Conservation (phyloP, 345 rosid species). For the Acer campestre region DNA sequence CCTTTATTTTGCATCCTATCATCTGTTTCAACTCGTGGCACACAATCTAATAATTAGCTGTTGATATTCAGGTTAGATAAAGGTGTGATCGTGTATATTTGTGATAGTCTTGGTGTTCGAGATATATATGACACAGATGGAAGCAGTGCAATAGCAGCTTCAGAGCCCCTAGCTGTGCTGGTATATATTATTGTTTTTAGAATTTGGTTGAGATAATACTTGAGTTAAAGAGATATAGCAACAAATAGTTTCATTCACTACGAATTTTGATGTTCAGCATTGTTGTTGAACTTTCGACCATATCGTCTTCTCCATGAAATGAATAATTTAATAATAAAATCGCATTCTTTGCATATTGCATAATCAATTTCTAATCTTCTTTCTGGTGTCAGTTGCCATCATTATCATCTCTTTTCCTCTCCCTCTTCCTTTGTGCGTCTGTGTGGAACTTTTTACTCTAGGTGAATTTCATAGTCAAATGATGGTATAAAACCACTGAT, state of each 20-base stretch:
- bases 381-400: not conserved
- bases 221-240: not conserved
- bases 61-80: constrained; percentile 77
- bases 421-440: not conserved
- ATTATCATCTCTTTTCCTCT: not conserved
- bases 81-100: constrained; percentile 91
- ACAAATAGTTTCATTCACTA: not conserved
- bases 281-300: not conserved
- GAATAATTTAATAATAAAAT: not conserved
- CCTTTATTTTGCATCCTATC: not conserved
- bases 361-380: not conserved
- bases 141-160: constrained; percentile 69
- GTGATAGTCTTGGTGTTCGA: constrained; percentile 82
- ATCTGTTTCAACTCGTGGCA: not conserved
- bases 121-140: constrained; percentile 95
- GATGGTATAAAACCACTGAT: not conserved
- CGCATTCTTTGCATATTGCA: not conserved
- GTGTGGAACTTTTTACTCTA: not conserved
- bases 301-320: not conserved
- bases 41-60: constrained; percentile 9
- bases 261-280: not conserved
- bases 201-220: not conserved
- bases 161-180: constrained; percentile 85
- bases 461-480: not conserved
- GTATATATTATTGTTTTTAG: constrained; percentile 32